Evolutionary conservation across 805 yeast genomes (phyloP), one percentile per base, ranked within the genome.

Genomic region (Metschnikowia picachoensis): DNA sequence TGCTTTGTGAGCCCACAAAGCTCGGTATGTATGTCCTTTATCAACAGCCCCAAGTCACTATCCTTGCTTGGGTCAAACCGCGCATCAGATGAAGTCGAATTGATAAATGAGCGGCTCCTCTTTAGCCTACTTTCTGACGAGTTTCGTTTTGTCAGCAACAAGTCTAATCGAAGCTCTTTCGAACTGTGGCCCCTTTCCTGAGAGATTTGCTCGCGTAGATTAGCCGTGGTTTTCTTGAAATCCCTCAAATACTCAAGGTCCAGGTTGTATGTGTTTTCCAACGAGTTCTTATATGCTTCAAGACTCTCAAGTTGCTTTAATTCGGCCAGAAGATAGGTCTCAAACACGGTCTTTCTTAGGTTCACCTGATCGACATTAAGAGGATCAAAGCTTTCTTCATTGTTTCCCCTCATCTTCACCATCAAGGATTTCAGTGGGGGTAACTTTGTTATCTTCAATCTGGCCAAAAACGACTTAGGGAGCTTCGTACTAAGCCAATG

Each of bases 261-360:
- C 61, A 60, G 65, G 38, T 62, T 55, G 51, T 59, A 61, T 25
- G 52, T 50, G 31, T 49, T 43, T 27, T 64, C 50, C 6, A 62
- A 47, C 15, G 61, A 58, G 10, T 55, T 51, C 39, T 59, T 57
- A 47, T 65, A 57, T 8, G 49, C 47, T 41, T 67, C 62, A 14
- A 72, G 55, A 9, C 66, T 70, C 30, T 57, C 51, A 34, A 70
- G 56, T 48, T 70, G 75, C 41, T 65, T 65, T 31, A 63, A 37
- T 49, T 72, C 76, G 2, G 76, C 74, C 67, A 60, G 66, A 14
- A 71, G 55, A 44, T 66, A 63, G 12, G 72, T 64, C 46, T 71
- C 75, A 14, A 46, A 40, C 10, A 43, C 37, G 8, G 46, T 39
- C 35, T 48, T 51, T 16, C 46, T 29, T 37, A 41, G 54, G 27